phyloP scores from a whole-genome alignment of 805 yeast genomes.

The Saccharomycopsis javanensis region DNA sequence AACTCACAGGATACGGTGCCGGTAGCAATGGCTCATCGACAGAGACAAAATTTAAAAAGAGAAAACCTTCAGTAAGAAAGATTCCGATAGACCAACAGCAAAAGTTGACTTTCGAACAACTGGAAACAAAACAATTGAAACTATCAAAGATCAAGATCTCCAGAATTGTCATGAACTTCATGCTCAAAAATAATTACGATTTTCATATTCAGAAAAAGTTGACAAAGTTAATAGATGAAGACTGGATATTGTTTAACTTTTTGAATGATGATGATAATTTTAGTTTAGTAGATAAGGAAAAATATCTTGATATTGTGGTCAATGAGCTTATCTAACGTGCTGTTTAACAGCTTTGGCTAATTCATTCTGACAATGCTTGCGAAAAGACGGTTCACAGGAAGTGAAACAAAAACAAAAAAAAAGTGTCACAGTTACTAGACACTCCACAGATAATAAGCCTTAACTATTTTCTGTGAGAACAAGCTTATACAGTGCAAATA shows the following conservation, averaged over 20 bases:
- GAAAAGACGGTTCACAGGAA: too few species aligned
- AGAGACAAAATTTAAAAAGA: not conserved
- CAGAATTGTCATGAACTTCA: constrained; percentile 12
- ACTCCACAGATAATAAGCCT: too few species aligned
- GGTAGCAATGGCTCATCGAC: not conserved
- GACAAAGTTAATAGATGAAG: constrained; percentile 4
- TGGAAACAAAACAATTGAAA: not conserved
- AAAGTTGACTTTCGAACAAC: not conserved
- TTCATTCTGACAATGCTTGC: too few species aligned
- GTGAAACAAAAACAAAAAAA: too few species aligned
- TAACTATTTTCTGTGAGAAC: too few species aligned
- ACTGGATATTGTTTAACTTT: constrained; percentile 12
- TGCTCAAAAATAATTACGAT: constrained; percentile 6
- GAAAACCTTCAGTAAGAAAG: constrained; percentile 1
- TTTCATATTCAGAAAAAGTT: constrained; percentile 6
- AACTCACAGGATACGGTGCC: constrained; percentile 15
- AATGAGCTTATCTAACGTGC: not conserved
- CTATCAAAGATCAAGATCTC: not conserved
- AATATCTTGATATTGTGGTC: constrained; percentile 3
- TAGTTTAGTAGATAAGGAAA: constrained; percentile 4
- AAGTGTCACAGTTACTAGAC: too few species aligned
- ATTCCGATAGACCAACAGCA: not conserved
- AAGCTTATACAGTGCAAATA: too few species aligned
- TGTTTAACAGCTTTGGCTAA: not conserved
- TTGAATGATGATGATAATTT: constrained; percentile 5